Conservation (phyloP, 2,329 filamentous ascomycete species). For the Fusarium chuoi region DNA sequence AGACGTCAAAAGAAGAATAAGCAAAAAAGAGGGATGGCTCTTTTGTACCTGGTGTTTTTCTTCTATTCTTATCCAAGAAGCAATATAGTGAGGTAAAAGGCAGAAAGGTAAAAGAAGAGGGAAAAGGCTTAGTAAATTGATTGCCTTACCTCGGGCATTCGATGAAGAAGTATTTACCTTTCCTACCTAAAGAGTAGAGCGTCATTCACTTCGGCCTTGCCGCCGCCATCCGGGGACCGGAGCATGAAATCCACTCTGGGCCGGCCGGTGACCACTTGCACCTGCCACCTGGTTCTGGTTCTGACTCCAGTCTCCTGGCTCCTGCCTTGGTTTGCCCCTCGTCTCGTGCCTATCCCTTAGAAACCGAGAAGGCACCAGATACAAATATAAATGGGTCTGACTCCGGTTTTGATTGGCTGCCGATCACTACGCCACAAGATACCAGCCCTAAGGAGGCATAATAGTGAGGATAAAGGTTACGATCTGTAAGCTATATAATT, state of each 20-base stretch:
- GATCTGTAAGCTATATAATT: too few species aligned
- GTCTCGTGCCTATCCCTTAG: constrained; percentile 13
- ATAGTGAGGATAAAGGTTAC: too few species aligned
- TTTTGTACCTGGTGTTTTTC: not conserved
- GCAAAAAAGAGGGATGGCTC: not conserved
- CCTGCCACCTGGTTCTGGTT: constrained; percentile 19
- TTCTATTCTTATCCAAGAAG: not conserved
- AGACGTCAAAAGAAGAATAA: not conserved
- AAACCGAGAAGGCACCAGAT: too few species aligned
- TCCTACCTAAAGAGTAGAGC: not conserved
- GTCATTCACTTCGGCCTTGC: constrained; percentile 31
- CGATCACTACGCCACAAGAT: too few species aligned
- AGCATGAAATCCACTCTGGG: constrained; percentile 16
- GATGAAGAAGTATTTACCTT: not conserved
- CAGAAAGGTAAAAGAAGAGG: not conserved
- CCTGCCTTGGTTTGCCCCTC: constrained; percentile 21
- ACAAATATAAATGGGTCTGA: too few species aligned
- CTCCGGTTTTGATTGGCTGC: too few species aligned
- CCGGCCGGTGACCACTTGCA: constrained; percentile 19
- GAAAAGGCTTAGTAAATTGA: not conserved
- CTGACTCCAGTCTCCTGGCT: not conserved
- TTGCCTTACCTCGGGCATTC: not conserved
- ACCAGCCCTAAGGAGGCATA: too few species aligned
- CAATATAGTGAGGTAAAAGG: not conserved
- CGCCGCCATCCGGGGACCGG: constrained; percentile 26